Evolutionary conservation across 208 protist species (phyloP).

Genomic region (Herpetomonas samuelpessoai): DNA sequence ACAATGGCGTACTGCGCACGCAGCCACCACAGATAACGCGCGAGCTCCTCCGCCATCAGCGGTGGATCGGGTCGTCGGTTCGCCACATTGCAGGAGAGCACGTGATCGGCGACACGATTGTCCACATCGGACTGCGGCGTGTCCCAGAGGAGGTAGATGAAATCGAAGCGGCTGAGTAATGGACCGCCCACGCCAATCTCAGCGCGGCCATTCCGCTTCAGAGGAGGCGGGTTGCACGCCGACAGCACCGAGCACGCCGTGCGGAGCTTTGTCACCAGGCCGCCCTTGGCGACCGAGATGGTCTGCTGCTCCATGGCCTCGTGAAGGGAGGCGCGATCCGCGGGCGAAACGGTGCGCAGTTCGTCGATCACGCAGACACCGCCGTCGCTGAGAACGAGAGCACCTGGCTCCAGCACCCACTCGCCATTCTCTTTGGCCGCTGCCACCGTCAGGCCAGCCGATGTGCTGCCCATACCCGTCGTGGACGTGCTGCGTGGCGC

Average conservation of each 20-base stretch:
- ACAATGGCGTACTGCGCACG: conserved; percentile 61
- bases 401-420: conserved; percentile 96
- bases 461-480: conserved; percentile 89
- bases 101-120: conserved; percentile 81
- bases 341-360: conserved; percentile 94
- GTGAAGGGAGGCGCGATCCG: conserved; percentile 95
- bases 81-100: conserved; percentile 54
- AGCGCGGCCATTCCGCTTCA: conserved; percentile 33
- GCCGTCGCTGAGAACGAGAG: conserved; percentile 96
- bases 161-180: conserved; percentile 96
- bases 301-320: conserved; percentile 99
- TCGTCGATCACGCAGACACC: conserved; percentile 98
- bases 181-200: conserved; percentile 94
- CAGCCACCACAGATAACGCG: conserved; percentile 76
- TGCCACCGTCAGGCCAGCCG: conserved; percentile 90
- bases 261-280: conserved; percentile 95
- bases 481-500: conserved; percentile 86
- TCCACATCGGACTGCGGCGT: conserved; percentile 84
- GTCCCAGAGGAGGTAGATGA: conserved; percentile 96
- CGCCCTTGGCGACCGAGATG: conserved; percentile 94
- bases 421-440: conserved; percentile 86
- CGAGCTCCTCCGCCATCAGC: conserved; percentile 57
- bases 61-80: conserved; percentile 21
- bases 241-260: conserved; percentile 94
- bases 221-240: conserved; percentile 94